phyloP scores from a whole-genome alignment of 1,284 basidiomycete species.

The Ceratobasidium sp. region DNA sequence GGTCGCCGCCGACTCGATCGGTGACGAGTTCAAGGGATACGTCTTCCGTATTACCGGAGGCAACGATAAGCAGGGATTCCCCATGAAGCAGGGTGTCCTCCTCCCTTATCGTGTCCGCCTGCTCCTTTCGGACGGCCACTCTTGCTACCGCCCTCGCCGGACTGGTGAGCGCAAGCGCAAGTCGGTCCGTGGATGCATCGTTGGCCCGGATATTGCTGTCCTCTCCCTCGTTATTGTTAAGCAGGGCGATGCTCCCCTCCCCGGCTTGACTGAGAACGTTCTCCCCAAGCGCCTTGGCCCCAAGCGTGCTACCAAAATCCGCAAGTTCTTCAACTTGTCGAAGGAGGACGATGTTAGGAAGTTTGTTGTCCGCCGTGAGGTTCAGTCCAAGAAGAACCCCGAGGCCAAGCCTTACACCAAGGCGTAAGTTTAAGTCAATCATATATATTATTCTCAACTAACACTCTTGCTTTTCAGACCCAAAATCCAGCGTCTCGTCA shows the following conservation, averaged over 20 bases:
- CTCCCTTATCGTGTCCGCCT: constrained; percentile 93
- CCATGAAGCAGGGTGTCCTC: constrained; percentile 99
- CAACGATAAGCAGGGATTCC: constrained; percentile 97
- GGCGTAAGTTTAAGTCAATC: constrained; percentile 68
- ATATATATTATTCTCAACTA: not conserved
- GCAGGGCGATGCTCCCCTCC: constrained; percentile 92
- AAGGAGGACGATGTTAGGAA: constrained; percentile 99
- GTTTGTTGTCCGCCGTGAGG: constrained; percentile 93
- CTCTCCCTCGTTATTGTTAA: constrained; percentile 95
- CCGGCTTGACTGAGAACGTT: constrained; percentile 91
- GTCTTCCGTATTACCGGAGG: constrained; percentile 94
- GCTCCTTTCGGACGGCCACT: constrained; percentile 94
- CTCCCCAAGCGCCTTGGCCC: constrained; percentile 96
- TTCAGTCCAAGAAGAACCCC: constrained; percentile 88
- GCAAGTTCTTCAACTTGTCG: constrained; percentile 96
- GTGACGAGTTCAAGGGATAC: constrained; percentile 98
- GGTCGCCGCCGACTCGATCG: constrained; percentile 88
- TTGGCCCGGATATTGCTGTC: constrained; percentile 95
- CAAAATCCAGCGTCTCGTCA: constrained; percentile 92
- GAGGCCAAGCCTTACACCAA: constrained; percentile 97
- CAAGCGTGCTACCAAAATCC: constrained; percentile 95
- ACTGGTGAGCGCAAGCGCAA: constrained; percentile 98
- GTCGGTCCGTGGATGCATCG: constrained; percentile 97
- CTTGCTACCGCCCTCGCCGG: constrained; percentile 95
- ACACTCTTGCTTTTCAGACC: constrained; percentile 55